These are phyloP conservation scores for Russula compacta DNA, from an alignment of 768 basidiomycete species.

Conservation along the genomic window DNA sequence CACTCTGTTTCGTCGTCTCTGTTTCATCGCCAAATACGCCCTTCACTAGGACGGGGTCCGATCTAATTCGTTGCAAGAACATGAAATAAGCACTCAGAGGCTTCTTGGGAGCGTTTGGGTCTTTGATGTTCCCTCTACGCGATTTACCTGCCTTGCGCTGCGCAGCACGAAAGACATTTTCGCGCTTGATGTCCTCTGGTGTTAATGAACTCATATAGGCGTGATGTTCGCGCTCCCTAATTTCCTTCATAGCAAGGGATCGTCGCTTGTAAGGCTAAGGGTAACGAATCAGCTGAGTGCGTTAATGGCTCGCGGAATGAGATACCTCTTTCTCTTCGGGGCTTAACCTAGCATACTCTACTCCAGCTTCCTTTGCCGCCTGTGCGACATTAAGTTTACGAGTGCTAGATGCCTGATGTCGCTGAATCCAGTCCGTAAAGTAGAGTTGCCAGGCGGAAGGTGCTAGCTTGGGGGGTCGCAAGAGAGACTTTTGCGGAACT, in stretches of 20 bases:
- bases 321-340: constrained; percentile 77
- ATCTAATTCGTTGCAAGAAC: constrained; percentile 86
- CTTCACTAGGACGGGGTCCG: constrained; percentile 60
- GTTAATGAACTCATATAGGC: constrained; percentile 85
- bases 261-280: constrained; percentile 75
- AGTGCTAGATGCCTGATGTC: constrained; percentile 66
- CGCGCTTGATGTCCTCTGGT: constrained; percentile 89
- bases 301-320: constrained; percentile 19
- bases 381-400: constrained; percentile 92
- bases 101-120: constrained; percentile 95
- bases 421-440: constrained; percentile 91
- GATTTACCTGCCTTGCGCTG: constrained; percentile 92
- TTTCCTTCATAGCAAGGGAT: constrained; percentile 77
- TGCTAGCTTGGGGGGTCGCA: constrained; percentile 84
- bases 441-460: constrained; percentile 96
- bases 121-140: constrained; percentile 89
- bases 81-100: constrained; percentile 92
- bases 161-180: constrained; percentile 84
- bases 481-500: constrained; percentile 65
- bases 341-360: constrained; percentile 74
- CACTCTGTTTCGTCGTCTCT: constrained; percentile 92
- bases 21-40: constrained; percentile 85
- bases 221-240: constrained; percentile 70
- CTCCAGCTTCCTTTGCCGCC: constrained; percentile 89
- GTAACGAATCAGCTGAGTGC: constrained; percentile 17